phyloP scores from a whole-genome alignment of 1,284 basidiomycete genomes.

The Ganoderma sp. region DNA sequence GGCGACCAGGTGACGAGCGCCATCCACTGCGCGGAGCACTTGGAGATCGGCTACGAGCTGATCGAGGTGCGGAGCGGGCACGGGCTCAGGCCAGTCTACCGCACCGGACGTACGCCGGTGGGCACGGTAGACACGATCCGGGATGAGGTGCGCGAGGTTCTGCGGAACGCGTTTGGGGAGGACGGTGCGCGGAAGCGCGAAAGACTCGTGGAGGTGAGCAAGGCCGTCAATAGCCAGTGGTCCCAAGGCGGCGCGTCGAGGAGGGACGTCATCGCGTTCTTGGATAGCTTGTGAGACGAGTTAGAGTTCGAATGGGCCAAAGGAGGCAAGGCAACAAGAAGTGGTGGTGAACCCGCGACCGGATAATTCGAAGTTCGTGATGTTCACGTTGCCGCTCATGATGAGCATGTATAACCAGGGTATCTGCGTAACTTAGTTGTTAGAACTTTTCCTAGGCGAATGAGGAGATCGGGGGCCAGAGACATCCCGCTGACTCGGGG shows the following conservation, averaged over 20 bases:
- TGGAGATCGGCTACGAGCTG: slow-evolving; percentile 38
- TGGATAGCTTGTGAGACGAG: slow-evolving; percentile 11
- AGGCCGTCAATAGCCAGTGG: slow-evolving; percentile 20
- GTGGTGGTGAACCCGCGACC: too few relatives aligned
- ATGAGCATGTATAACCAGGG: too few relatives aligned
- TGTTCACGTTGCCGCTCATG: too few relatives aligned
- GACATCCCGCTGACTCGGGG: too few relatives aligned
- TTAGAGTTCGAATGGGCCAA: too few relatives aligned
- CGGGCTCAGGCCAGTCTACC: slow-evolving; percentile 32
- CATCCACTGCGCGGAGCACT: slow-evolving; percentile 24
- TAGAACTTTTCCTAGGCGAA: too few relatives aligned
- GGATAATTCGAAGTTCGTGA: too few relatives aligned
- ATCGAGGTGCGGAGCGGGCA: slow-evolving; percentile 37
- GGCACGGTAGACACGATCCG: slow-evolving; percentile 34
- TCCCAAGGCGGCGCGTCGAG: slow-evolving; percentile 22
- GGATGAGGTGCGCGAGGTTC: slow-evolving; percentile 26
- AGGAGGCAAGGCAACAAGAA: too few relatives aligned
- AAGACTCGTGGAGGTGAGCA: slow-evolving; percentile 24
- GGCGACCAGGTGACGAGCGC: slow-evolving; percentile 37
- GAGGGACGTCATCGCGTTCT: slow-evolving; percentile 19
- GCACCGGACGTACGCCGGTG: slow-evolving; percentile 26
- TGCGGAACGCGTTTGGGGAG: slow-evolving; percentile 30
- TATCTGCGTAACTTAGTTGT: too few relatives aligned
- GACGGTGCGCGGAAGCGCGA: slow-evolving; percentile 32
- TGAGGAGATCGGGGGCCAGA: too few relatives aligned